These are phyloP conservation scores for Irpex sp. DNA, from an alignment of 1,284 basidiomycete species.

Conservation along the genomic window DNA sequence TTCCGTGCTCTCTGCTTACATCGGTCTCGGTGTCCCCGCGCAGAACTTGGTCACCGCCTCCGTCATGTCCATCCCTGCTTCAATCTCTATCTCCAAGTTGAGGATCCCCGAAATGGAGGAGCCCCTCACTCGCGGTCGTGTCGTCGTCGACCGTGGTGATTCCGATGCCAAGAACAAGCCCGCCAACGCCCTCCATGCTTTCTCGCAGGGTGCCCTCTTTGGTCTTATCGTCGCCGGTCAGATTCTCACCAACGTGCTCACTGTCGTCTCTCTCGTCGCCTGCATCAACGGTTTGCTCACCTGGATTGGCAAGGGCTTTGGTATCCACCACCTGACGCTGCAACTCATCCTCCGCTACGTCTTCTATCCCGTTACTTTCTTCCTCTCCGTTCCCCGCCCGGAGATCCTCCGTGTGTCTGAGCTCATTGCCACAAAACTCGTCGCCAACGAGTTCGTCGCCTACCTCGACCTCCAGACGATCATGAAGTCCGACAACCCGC, in stretches of 20 bases:
- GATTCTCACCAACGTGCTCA: slow-evolving; percentile 78
- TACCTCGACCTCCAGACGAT: slow-evolving; percentile 62
- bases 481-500: slow-evolving; percentile 44
- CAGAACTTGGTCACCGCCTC: slow-evolving; percentile 86
- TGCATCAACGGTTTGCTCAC: slow-evolving; percentile 84
- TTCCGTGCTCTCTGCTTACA: slow-evolving; percentile 84
- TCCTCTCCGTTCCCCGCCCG: slow-evolving; percentile 68
- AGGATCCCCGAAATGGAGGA: slow-evolving; percentile 82
- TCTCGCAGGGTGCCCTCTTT: slow-evolving; percentile 83
- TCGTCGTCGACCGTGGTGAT: slow-evolving; percentile 76
- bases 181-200: slow-evolving; percentile 84
- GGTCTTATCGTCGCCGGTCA: slow-evolving; percentile 85
- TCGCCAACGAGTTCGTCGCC: slow-evolving; percentile 87
- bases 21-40: slow-evolving; percentile 77
- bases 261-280: slow-evolving; percentile 77
- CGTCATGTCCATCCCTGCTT: slow-evolving; percentile 93
- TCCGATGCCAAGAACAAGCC: slow-evolving; percentile 47
- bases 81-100: slow-evolving; percentile 88
- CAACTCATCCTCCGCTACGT: slow-evolving; percentile 85
- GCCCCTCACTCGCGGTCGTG: slow-evolving; percentile 79
- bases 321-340: slow-evolving; percentile 78
- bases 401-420: slow-evolving; percentile 77
- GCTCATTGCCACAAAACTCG: slow-evolving; percentile 82
- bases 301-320: slow-evolving; percentile 87
- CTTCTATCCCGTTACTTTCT: slow-evolving; percentile 85